Evolutionary conservation across 192 early-diverging fungal genomes (phyloP).

Genomic region (Piromyces sp.): DNA sequence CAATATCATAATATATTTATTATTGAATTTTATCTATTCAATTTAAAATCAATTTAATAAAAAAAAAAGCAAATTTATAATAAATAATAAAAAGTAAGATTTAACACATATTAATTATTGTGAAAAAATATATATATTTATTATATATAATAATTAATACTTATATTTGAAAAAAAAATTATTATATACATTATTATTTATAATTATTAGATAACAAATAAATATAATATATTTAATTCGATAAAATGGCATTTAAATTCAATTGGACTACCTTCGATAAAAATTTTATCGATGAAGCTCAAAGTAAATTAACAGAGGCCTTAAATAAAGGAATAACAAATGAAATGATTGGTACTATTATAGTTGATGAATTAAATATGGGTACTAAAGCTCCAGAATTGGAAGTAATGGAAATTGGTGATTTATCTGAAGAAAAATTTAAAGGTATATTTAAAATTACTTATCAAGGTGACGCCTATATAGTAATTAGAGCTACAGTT

Average conservation of each 20-base stretch:
- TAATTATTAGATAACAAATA: too few species aligned
- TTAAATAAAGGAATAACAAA: constrained; percentile 85
- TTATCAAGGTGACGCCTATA: constrained; percentile 82
- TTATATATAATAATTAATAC: too few species aligned
- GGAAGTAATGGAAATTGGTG: constrained; percentile 94
- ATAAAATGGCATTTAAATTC: constrained; percentile 82
- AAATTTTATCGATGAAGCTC: constrained; percentile 75
- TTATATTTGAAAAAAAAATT: too few species aligned
- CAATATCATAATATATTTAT: too few species aligned
- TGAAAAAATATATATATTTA: too few species aligned
- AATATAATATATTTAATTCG: too few species aligned
- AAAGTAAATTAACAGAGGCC: constrained; percentile 67
- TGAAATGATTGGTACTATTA: constrained; percentile 82
- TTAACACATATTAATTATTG: too few species aligned
- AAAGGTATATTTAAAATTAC: constrained; percentile 87
- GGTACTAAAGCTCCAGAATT: constrained; percentile 89
- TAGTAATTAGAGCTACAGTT: constrained; percentile 82
- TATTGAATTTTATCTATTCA: too few species aligned
- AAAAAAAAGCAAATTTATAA: too few species aligned
- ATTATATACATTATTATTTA: too few species aligned
- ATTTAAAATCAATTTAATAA: too few species aligned
- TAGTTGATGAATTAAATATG: constrained; percentile 85
- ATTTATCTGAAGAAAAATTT: constrained; percentile 83
- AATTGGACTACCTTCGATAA: constrained; percentile 83
- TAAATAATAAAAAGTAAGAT: too few species aligned